Evolutionary conservation across 2,329 filamentous ascomycete genomes (phyloP).

Genomic region (Tolypocladium album): DNA sequence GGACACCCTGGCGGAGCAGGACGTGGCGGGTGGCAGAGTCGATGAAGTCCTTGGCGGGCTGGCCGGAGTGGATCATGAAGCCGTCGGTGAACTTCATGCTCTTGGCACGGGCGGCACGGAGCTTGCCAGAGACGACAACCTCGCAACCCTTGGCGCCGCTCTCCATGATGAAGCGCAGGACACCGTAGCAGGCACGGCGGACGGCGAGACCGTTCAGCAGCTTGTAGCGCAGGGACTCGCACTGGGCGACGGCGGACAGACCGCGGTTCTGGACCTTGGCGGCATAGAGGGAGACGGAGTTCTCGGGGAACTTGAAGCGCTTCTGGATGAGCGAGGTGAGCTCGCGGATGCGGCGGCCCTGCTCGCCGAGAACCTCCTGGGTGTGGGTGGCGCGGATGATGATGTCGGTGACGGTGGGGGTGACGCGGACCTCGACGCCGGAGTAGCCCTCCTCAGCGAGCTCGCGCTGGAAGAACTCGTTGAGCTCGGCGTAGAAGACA

Average conservation of each 20-base stretch:
- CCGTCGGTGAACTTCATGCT: constrained; percentile 99
- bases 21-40: constrained; percentile 98
- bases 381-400: constrained; percentile 99
- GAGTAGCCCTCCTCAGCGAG: constrained; percentile 99
- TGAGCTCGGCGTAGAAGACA: constrained; percentile 99
- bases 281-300: constrained; percentile 98
- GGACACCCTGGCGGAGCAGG: constrained; percentile 97
- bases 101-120: constrained; percentile 98
- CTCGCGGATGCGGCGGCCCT: constrained; percentile 99
- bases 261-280: constrained; percentile 99
- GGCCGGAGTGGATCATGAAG: constrained; percentile 99
- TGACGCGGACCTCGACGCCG: constrained; percentile 99
- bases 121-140: constrained; percentile 98
- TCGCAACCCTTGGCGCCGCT: constrained; percentile 98
- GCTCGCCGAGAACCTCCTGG: constrained; percentile 99
- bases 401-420: constrained; percentile 99
- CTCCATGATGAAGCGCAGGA: constrained; percentile 99
- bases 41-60: constrained; percentile 99
- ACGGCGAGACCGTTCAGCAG: constrained; percentile 99
- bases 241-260: constrained; percentile 99
- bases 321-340: constrained; percentile 99
- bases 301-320: constrained; percentile 99
- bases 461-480: constrained; percentile 99
- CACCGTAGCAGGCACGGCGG: constrained; percentile 98
- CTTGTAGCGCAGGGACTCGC: constrained; percentile 99